Evolutionary conservation across 2,329 filamentous ascomycete genomes (phyloP).

Genomic region (Huntiella moniliformis): DNA sequence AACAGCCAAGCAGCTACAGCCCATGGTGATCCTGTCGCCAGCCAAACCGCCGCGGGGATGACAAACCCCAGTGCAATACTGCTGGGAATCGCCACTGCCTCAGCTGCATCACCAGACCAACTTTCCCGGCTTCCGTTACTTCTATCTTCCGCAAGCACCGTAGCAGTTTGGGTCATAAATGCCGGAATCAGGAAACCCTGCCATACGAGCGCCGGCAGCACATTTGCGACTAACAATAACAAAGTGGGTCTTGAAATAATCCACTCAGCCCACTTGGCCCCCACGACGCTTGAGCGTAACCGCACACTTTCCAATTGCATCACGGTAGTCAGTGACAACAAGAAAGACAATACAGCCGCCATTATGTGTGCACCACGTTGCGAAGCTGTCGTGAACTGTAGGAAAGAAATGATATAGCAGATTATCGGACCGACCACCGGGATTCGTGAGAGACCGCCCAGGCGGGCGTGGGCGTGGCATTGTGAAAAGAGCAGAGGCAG

Average conservation of each 20-base stretch:
- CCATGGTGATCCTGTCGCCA: slow-evolving; percentile 21
- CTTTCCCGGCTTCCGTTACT: not conserved
- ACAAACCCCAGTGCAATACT: slow-evolving; percentile 29
- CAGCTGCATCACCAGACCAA: slow-evolving; percentile 21
- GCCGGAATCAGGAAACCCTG: slow-evolving; percentile 31
- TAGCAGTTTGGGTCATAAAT: slow-evolving; percentile 19
- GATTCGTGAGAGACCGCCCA: slow-evolving; percentile 26
- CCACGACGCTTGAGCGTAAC: slow-evolving; percentile 11
- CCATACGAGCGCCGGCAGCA: slow-evolving; percentile 33
- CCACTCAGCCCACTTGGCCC: slow-evolving; percentile 13
- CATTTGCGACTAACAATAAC: slow-evolving; percentile 29
- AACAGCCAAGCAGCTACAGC: slow-evolving; percentile 30
- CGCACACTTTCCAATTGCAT: slow-evolving; percentile 31
- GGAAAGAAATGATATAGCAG: slow-evolving; percentile 33
- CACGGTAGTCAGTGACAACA: slow-evolving; percentile 29
- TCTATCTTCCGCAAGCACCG: not conserved
- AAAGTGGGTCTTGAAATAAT: slow-evolving; percentile 22
- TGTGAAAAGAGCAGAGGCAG: slow-evolving; percentile 33
- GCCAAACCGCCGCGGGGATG: slow-evolving; percentile 27
- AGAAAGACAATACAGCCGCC: slow-evolving; percentile 24
- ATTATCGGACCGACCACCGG: slow-evolving; percentile 26
- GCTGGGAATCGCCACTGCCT: slow-evolving; percentile 37
- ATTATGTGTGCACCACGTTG: slow-evolving; percentile 24
- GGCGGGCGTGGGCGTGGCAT: slow-evolving; percentile 28
- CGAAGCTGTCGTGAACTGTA: slow-evolving; percentile 25